Evolutionary conservation across 371 early-diverging fungal genomes (phyloP).

Genomic region (Chytridium lagenaria): DNA sequence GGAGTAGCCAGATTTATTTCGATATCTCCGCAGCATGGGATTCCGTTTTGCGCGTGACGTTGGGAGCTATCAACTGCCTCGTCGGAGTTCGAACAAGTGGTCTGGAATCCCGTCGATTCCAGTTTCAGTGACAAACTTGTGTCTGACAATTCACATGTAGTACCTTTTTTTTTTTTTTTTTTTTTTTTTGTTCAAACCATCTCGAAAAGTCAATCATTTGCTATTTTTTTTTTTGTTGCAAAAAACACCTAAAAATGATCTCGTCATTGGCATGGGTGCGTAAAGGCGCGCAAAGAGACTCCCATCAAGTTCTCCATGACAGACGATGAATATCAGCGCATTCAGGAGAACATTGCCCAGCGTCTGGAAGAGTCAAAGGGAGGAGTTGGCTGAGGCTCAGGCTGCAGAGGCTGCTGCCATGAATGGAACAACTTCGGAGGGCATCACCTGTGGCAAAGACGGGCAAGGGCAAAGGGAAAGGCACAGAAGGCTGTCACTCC

Average conservation of each 20-base stretch:
- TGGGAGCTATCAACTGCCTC: no score
- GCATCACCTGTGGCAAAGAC: slow-evolving; percentile 22
- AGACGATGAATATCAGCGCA: slow-evolving; percentile 84
- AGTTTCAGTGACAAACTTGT: no score
- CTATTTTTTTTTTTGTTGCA: background rate
- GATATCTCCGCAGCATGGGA: no score
- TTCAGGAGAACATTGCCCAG: slow-evolving; percentile 70
- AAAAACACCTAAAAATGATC: slow-evolving; percentile 36
- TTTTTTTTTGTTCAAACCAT: background rate
- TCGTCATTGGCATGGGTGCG: slow-evolving; percentile 72
- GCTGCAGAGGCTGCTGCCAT: slow-evolving; percentile 31
- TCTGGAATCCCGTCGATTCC: no score
- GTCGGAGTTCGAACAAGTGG: no score
- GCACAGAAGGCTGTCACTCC: background rate
- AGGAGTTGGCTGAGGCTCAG: slow-evolving; percentile 54
- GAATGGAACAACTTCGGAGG: slow-evolving; percentile 32
- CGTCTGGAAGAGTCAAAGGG: slow-evolving; percentile 76
- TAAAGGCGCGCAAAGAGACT: slow-evolving; percentile 77
- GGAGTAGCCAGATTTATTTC: no score
- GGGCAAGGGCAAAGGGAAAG: slow-evolving; percentile 10
- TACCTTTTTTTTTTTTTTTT: slow-evolving; percentile 4
- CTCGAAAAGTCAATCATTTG: background rate
- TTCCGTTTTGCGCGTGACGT: no score
- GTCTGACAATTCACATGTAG: no score
- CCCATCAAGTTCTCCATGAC: slow-evolving; percentile 81